A percentile compares a stretch with the other conserved stretches of the same genome.
Evolutionary conservation across 2,329 filamentous ascomycete species (phyloP).

Genomic region (Colletotrichum trifolii): DNA sequence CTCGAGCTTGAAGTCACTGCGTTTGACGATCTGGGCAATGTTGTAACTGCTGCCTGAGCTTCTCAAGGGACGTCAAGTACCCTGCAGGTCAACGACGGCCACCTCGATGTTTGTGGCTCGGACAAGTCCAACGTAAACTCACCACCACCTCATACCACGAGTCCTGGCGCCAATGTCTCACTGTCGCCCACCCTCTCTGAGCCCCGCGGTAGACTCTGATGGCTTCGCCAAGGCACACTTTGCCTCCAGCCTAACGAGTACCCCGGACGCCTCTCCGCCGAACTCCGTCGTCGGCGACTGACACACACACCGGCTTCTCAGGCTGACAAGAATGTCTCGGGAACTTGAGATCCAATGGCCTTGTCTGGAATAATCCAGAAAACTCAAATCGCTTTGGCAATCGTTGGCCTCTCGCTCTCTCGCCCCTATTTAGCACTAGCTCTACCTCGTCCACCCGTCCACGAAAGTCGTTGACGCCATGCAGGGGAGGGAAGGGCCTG

Average conservation of each 20-base stretch:
- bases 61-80: too few species aligned
- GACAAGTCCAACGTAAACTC: slow-evolving; percentile 3
- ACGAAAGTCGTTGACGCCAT: slow-evolving; percentile 14
- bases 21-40: too few species aligned
- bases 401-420: slow-evolving; percentile 6
- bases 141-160: slow-evolving; percentile 23
- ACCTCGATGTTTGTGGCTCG: slow-evolving; percentile 11
- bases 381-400: not conserved
- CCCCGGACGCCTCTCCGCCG: not conserved
- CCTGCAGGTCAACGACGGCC: not conserved
- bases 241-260: too few species aligned
- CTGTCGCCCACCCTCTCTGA: not conserved
- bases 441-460: not conserved
- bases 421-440: slow-evolving; percentile 27
- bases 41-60: too few species aligned
- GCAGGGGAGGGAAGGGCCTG: not conserved
- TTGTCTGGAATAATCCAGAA: slow-evolving; percentile 18
- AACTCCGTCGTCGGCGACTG: not conserved
- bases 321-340: slow-evolving; percentile 24
- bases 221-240: not conserved
- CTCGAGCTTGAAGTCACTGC: too few species aligned
- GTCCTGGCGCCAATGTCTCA: slow-evolving; percentile 14
- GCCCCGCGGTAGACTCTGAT: slow-evolving; percentile 1
- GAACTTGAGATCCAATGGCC: slow-evolving; percentile 10
- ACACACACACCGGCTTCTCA: not conserved